Percentiles rank a stretch among this genome's conserved stretches.
phyloP scores from a whole-genome alignment of 2,329 filamentous ascomycete species.

The Myriosclerotinia duriaeana region DNA sequence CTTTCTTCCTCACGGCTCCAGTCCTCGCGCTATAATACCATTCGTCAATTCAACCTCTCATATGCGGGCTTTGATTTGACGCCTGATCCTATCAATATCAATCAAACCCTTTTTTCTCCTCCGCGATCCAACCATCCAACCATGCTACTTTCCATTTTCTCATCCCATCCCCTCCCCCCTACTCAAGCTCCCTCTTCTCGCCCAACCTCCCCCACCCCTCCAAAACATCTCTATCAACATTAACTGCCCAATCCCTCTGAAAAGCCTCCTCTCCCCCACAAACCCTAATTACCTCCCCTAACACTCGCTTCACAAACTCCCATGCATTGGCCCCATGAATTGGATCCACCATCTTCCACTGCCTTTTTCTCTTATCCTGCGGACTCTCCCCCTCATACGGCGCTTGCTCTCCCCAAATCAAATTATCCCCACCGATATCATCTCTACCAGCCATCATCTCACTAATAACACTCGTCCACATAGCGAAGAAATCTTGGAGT shows the following conservation, averaged over 20 bases:
- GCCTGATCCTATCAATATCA: not conserved
- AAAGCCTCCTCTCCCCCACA: conserved; percentile 67
- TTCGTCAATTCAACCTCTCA: too few relatives aligned
- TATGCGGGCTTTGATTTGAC: too few relatives aligned
- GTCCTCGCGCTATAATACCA: too few relatives aligned
- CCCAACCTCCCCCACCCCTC: conserved; percentile 56
- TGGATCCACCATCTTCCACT: conserved; percentile 59
- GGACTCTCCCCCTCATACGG: conserved; percentile 56
- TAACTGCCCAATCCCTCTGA: conserved; percentile 65
- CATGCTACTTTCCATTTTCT: not conserved
- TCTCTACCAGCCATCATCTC: conserved; percentile 63
- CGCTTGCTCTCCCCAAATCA: conserved; percentile 50
- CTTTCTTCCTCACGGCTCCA: too few relatives aligned
- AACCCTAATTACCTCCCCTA: conserved; percentile 58
- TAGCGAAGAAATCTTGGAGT: conserved; percentile 70
- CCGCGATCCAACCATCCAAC: not conserved
- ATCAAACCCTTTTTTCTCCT: not conserved
- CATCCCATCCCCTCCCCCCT: not conserved
- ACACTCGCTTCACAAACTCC: conserved; percentile 60
- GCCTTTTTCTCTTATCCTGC: conserved; percentile 53
- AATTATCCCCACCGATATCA: conserved; percentile 49
- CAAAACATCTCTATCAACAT: conserved; percentile 73
- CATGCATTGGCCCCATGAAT: conserved; percentile 66
- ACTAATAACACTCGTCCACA: conserved; percentile 71
- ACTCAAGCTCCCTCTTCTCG: conserved; percentile 21